Conservation (phyloP, 139 green algal species). For the Chlorella sp. region DNA sequence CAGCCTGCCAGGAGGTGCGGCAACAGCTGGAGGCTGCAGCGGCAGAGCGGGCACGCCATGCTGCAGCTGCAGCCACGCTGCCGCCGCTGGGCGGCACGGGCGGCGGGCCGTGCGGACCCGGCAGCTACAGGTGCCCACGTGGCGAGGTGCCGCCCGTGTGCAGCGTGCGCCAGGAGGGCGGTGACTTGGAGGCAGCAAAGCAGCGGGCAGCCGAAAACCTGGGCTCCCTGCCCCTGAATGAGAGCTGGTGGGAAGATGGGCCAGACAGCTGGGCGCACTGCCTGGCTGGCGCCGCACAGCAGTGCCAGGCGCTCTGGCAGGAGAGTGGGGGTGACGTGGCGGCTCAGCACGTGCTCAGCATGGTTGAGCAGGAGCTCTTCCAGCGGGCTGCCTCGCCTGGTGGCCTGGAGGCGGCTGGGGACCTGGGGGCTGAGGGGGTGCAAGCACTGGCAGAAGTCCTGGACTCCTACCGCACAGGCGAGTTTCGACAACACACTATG, state of each 20-base stretch:
- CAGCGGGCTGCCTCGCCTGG: background rate
- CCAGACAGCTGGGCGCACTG: background rate
- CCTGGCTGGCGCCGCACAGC: background rate
- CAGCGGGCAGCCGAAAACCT: constrained; percentile 38
- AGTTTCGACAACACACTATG: no score
- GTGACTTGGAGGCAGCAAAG: background rate
- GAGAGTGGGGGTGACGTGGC: constrained; percentile 14
- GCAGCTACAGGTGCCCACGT: background rate
- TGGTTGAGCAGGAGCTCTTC: constrained; percentile 52
- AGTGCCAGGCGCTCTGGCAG: background rate
- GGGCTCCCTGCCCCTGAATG: constrained; percentile 32
- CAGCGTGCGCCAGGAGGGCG: background rate
- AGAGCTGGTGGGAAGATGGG: no score
- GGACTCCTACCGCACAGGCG: background rate
- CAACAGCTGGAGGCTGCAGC: background rate
- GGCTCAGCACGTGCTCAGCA: constrained; percentile 39
- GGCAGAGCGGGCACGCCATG: constrained; percentile 5
- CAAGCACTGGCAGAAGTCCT: background rate
- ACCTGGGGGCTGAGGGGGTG: background rate
- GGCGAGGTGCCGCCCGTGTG: constrained; percentile 29
- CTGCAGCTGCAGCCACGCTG: background rate
- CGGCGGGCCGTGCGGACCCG: background rate
- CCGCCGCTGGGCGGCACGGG: background rate
- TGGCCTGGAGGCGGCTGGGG: background rate
- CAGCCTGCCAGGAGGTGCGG: background rate